These are phyloP conservation scores for Eugenia klotzschiana DNA, from an alignment of 441 rosid species.

Conservation along the genomic window DNA sequence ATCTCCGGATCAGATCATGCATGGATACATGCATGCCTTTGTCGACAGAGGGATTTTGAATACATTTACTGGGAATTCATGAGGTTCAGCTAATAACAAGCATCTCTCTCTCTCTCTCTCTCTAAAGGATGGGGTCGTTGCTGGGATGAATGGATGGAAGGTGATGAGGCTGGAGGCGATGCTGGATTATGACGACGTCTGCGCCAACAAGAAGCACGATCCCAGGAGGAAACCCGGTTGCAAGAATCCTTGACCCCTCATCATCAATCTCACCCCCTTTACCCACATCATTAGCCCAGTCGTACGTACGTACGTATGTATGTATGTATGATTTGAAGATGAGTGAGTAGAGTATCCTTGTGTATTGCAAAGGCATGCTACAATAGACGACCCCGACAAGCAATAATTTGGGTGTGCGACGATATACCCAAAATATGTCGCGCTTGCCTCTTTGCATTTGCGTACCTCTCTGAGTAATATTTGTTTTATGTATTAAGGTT, in stretches of 20 bases:
- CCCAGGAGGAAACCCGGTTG: conserved; percentile 41
- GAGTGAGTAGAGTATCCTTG: no score
- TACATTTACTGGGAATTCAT: background rate
- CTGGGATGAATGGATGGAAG: conserved; percentile 26
- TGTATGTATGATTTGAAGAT: no score
- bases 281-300: background rate
- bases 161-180: conserved; percentile 24
- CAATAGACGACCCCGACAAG: background rate
- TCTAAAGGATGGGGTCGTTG: conserved; percentile 8
- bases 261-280: background rate
- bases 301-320: background rate
- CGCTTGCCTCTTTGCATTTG: background rate
- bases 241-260: background rate
- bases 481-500: background rate
- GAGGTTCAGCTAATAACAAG: background rate
- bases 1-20: background rate
- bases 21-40: background rate
- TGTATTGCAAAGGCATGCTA: background rate
- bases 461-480: background rate
- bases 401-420: background rate
- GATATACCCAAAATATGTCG: background rate
- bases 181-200: conserved; percentile 56
- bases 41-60: background rate
- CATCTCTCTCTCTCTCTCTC: background rate
- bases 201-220: conserved; percentile 57